Evolutionary conservation across 108 stramenopile genomes (phyloP), one percentile per base, ranked within the genome.

Genomic region (Chaetoceros tenuissimus): DNA sequence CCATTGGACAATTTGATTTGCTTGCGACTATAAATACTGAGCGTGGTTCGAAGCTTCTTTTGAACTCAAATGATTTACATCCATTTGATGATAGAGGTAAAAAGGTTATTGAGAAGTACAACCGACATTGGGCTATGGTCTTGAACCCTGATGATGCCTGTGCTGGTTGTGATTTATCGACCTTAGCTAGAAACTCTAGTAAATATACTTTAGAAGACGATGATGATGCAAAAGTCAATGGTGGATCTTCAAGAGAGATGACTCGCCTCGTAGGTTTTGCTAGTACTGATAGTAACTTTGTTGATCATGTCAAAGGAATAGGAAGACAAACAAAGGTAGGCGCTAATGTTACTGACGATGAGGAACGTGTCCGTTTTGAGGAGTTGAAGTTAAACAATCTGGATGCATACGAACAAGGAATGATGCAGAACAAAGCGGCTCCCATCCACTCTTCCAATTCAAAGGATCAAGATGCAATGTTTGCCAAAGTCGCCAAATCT

Each of bases 91-190:
- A 71, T 23, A 77, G 70, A 22, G 84, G 84, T 22, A 65, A 81
- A 45, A 73, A 77, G 22, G 83, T 89, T 30, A 81, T 89, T 60
- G 71, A 87, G 52, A 89, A 89, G 59, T 93, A 89, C 69, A 89
- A 93, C 63, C 87, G 87, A 24, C 87, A 89, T 57, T 89, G 87
- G 85, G 84, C 82, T 22, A 85, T 93, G 74, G 84, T 93, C 0
- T 51, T 93, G 22, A 80, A 93, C 64, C 86, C 87, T 2, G 73
- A 84, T 34, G 85, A 89, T 26, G 80, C 87, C 5, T 75, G 69
- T 8, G 89, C 85, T 1, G 85, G 82, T 13, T 63, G 72, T 50
- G 75, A 91, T 53, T 57, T 91, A 53, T 55, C 72, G 53, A 48
- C 57, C 21, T 75, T 91, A 25, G 81, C 85, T 2, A 50, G 69